Evolutionary conservation across 345 rosid genomes (phyloP).

Genomic region (Eucalyptus cloeziana): DNA sequence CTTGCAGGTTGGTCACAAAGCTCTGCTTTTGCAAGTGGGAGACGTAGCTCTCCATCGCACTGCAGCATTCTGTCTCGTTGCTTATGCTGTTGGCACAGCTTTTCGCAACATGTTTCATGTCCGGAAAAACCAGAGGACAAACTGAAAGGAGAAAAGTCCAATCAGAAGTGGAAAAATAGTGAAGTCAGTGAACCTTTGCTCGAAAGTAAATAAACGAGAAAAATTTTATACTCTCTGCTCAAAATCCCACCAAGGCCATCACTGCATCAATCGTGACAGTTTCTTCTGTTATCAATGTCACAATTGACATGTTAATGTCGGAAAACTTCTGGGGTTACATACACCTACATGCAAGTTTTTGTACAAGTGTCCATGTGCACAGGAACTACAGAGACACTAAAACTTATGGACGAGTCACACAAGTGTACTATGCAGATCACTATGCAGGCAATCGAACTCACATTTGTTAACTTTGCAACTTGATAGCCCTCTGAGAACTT

Average conservation of each 20-base stretch:
- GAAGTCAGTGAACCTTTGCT: neutral
- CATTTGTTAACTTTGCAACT: conserved; percentile 87
- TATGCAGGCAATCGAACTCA: conserved; percentile 3
- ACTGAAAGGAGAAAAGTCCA: conserved; percentile 29
- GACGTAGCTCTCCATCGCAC: conserved; percentile 69
- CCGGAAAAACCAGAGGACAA: conserved; percentile 83
- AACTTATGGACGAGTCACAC: neutral
- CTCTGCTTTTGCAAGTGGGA: conserved; percentile 94
- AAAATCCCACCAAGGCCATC: neutral
- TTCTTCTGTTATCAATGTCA: neutral
- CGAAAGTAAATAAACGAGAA: neutral
- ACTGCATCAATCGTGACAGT: neutral
- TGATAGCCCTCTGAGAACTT: conserved; percentile 72
- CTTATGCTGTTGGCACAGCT: conserved; percentile 45
- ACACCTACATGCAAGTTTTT: neutral
- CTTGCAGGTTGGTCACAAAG: conserved; percentile 90
- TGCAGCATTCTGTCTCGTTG: conserved; percentile 58
- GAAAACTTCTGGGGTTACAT: neutral
- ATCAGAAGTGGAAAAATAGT: neutral
- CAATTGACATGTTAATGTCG: neutral
- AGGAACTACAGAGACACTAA: neutral
- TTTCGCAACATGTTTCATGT: conserved; percentile 51
- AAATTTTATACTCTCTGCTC: neutral
- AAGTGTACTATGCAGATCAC: neutral
- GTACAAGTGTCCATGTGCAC: neutral